Conservation (phyloP, 2,329 filamentous ascomycete genomes). For the Dryadomyces quercivorus region DNA sequence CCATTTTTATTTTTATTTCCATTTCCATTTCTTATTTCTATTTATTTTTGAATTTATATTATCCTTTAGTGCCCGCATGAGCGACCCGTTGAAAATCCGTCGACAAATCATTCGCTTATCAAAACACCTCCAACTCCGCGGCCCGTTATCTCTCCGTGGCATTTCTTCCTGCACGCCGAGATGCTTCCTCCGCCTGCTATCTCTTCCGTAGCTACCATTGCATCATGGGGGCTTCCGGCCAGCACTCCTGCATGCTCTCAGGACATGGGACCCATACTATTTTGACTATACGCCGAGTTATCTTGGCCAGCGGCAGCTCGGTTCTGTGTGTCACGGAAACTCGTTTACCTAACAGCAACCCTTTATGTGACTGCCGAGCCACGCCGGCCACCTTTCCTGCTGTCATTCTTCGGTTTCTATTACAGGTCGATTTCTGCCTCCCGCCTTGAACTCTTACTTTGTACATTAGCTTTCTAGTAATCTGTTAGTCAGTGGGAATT, state of each 20-base stretch:
- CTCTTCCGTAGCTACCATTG: too few relatives aligned
- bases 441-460: not conserved
- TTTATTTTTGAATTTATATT: not conserved
- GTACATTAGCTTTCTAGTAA: not conserved
- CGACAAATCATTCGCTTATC: constrained; percentile 2
- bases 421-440: not conserved
- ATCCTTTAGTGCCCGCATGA: not conserved
- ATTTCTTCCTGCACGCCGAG: not conserved
- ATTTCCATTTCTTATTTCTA: too few relatives aligned
- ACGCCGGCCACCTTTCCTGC: not conserved
- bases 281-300: too few relatives aligned
- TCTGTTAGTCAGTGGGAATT: not conserved
- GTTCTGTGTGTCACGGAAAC: not conserved
- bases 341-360: constrained; percentile 1
- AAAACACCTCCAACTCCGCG: not conserved
- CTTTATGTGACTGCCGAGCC: not conserved
- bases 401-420: not conserved
- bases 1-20: not conserved
- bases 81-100: not conserved
- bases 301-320: not conserved
- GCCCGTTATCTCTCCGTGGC: not conserved
- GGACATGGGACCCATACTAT: too few relatives aligned
- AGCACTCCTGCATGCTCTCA: too few relatives aligned
- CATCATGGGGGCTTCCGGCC: too few relatives aligned
- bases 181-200: not conserved